Evolutionary conservation across 2,329 filamentous ascomycete species (phyloP).

Genomic region (Rugonectria rugulosa): DNA sequence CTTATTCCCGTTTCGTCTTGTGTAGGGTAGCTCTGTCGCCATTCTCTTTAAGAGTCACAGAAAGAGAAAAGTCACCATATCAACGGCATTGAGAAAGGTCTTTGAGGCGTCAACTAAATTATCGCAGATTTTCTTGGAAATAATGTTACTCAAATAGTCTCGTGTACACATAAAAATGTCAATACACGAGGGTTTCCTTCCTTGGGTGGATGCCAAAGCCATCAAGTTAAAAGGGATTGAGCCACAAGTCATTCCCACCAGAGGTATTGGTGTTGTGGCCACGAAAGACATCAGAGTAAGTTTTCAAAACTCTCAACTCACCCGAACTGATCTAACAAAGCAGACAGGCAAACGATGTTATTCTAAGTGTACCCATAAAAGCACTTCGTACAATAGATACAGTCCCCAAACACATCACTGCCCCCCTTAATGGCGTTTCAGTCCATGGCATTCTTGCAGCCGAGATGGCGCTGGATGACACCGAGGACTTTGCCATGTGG

Average conservation of each 20-base stretch:
- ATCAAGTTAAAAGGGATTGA: constrained; percentile 63
- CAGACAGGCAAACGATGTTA: constrained; percentile 54
- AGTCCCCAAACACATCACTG: constrained; percentile 61
- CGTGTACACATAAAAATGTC: constrained; percentile 24
- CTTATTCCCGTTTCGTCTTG: constrained; percentile 3
- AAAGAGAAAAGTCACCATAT: not conserved
- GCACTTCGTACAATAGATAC: constrained; percentile 71
- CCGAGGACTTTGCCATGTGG: constrained; percentile 63
- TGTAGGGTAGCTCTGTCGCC: not conserved
- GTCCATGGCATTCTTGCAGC: constrained; percentile 78
- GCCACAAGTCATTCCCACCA: constrained; percentile 71
- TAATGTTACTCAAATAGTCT: not conserved
- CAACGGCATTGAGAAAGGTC: not conserved
- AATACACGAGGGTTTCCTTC: constrained; percentile 53
- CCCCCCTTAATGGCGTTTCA: constrained; percentile 62
- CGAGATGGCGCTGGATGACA: constrained; percentile 65
- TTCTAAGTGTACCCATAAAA: constrained; percentile 71
- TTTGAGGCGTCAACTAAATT: no score
- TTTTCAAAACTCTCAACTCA: not conserved
- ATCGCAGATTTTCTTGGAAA: not conserved
- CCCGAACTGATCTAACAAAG: no score
- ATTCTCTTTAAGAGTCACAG: constrained; percentile 5
- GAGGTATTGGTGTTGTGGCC: constrained; percentile 81
- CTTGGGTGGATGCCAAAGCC: constrained; percentile 67
- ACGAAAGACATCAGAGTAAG: constrained; percentile 70